phyloP scores from a whole-genome alignment of 768 basidiomycete species.

The Sarcodon sp. region DNA sequence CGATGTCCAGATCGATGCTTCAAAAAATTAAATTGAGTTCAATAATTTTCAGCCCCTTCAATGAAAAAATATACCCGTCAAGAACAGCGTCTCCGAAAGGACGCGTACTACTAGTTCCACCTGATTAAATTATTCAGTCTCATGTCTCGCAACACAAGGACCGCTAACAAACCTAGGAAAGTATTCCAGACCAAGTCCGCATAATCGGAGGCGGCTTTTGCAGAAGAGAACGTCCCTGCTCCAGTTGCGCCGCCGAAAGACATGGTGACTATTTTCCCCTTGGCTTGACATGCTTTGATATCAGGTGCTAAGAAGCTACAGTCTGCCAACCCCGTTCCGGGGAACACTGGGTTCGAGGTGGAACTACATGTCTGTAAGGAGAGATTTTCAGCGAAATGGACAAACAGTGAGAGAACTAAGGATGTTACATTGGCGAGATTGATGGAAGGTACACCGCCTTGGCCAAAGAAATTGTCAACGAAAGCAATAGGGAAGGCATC shows the following conservation, averaged over 20 bases:
- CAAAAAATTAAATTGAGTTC: neutral
- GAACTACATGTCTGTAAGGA: conserved; percentile 45
- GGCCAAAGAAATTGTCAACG: conserved; percentile 43
- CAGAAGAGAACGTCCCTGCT: conserved; percentile 44
- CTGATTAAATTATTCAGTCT: conserved; percentile 9
- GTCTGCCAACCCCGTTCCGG: conserved; percentile 49
- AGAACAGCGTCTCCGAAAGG: conserved; percentile 64
- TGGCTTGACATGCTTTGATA: conserved; percentile 48
- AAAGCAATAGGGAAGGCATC: conserved; percentile 53
- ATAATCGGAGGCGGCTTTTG: conserved; percentile 42
- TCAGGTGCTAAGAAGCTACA: conserved; percentile 47
- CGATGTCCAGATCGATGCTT: conserved; percentile 60
- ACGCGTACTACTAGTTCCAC: conserved; percentile 44
- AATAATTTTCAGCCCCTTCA: neutral
- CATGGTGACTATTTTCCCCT: conserved; percentile 25
- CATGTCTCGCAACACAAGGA: too few species aligned
- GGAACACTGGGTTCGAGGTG: conserved; percentile 39
- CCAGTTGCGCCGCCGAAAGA: conserved; percentile 37
- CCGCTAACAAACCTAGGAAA: conserved; percentile 16
- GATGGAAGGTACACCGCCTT: conserved; percentile 43
- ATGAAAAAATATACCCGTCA: conserved; percentile 37
- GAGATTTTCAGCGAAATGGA: neutral
- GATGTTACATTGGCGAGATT: conserved; percentile 43
- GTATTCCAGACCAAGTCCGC: conserved; percentile 16
- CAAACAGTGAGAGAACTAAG: neutral